Conservation (phyloP, 306 rosid genomes). For the Abrus precatorius region DNA sequence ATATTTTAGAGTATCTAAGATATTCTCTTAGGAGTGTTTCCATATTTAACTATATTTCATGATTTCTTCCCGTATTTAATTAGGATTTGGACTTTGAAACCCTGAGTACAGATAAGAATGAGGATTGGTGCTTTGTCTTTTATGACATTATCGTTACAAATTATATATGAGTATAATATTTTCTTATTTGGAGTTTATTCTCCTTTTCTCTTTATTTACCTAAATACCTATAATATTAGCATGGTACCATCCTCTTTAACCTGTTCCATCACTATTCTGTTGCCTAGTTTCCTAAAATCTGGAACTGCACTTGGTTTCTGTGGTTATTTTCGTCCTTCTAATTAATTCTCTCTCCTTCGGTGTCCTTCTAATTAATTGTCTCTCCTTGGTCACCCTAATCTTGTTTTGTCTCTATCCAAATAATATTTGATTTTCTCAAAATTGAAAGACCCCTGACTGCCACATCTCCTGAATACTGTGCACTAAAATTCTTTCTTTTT, state of each 20-base stretch:
- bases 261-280: not conserved
- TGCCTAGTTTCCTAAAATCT: not conserved
- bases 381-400: not conserved
- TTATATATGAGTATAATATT: not conserved
- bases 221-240: not conserved
- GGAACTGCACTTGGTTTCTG: not conserved
- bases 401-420: not conserved
- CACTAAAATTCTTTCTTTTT: no score
- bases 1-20: conserved; percentile 21
- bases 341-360: not conserved
- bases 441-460: not conserved
- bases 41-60: not conserved
- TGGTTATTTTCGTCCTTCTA: conserved; percentile 1
- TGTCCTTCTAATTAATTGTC: not conserved
- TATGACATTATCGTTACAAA: not conserved
- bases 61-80: not conserved
- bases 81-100: not conserved
- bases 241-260: not conserved
- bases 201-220: not conserved
- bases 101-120: not conserved
- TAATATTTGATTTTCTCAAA: not conserved
- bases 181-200: not conserved
- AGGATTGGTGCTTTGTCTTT: not conserved
- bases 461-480: not conserved
- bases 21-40: not conserved